Base-by-base conservation (phyloP, 352 stramenopile species). In the Phytophthora palmivora region DNA sequence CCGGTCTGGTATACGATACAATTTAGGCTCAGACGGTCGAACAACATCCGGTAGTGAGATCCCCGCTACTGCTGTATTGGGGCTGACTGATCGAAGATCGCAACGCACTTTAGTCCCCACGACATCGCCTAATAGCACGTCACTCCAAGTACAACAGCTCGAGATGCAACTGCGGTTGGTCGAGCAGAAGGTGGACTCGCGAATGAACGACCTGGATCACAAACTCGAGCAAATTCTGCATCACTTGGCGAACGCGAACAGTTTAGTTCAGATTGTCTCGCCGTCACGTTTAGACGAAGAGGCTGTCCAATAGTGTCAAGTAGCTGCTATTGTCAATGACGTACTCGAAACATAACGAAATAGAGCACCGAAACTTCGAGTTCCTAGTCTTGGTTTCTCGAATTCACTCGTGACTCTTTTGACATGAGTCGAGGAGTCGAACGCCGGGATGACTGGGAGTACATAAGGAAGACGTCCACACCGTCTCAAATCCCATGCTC, bases 211-310 rank as follows among this genome's bases (percentile, higher is more conserved):
- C 8, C 24, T 79, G 16, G 73, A 72, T 30, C 9, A 45, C 45
- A 79, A 79, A 42, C 62, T 78, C 16, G 58, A 72, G 49, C 54
- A 73, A 36, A 65, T 82, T 38, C 34, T 82, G 38, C 36, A 24
- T 21, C 56, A 63, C 26, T 45, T 76, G 11, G 26, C n/a, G 19
- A 63, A 57, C n/a, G 18, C 59, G 3, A 43, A 19, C 4, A 36
- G 34, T 36, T 33, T 70, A 24, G 30, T 24, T 61, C 45, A 50
- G 7, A 43, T 60, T 26, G 26, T 32, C 12, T 43, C 42, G n/a
- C 26, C 16, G 28, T 32, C 22, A 53, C 49, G 22, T 60, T 67
- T 10, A 21, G 34, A 43, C 57, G 38, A 66, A 30, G 38, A 14
- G 10, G 6, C 37, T 5, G 51, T 46, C 32, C 30, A 64, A 33